Evolutionary conservation across 768 basidiomycete genomes (phyloP), one percentile per base, ranked within the genome.

Genomic region (Amanita exitialis): DNA sequence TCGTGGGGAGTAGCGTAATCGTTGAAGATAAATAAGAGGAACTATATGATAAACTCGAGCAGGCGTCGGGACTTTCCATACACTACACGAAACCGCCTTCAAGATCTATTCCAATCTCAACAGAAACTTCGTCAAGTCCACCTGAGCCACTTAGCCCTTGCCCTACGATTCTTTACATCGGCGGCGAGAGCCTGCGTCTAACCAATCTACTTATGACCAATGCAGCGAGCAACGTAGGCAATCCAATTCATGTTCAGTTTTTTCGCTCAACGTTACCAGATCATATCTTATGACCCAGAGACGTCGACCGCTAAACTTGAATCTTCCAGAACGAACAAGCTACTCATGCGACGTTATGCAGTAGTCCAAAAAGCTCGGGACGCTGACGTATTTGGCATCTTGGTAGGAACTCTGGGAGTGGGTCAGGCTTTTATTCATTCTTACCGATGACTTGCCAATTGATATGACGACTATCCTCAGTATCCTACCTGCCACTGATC

Each of bases 371-470:
- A 82, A 57, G 92, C 95, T 2, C 77, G 90, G 39, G 87, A 93
- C 56, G 86, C 93, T 0, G 93, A 97, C 57, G 89, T 97, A 0
- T 90, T 96, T 56, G 96, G 94, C 0, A 92, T 98, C 41, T 80
- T 98, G 3, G 87, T 98, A 1, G 94, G 93, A 9, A 96, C 94
- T 1, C 77, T 98, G 12, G 93, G 94, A 39, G 86, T 96, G 27
- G 79, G 88, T 90, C 46, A 53, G 39, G 80, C 63, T 30, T 44
- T 27, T 10, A 48, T 4, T 35, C 27, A 28, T 44, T 45, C 37
- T 13, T 7, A 16, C 15, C 9, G 38, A 15, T 45, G 6, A 9
- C 20, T 18, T 20, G 27, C n/a, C 44, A n/a, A 13, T 15, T 38
- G 34, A 43, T 41, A 5, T 1, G 20, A 32, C 32, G 32, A 38